A percentile compares a stretch with the other conserved stretches of the same genome.
Conservation (phyloP, 192 early-diverging fungal genomes). For the Mortierella alpina region DNA sequence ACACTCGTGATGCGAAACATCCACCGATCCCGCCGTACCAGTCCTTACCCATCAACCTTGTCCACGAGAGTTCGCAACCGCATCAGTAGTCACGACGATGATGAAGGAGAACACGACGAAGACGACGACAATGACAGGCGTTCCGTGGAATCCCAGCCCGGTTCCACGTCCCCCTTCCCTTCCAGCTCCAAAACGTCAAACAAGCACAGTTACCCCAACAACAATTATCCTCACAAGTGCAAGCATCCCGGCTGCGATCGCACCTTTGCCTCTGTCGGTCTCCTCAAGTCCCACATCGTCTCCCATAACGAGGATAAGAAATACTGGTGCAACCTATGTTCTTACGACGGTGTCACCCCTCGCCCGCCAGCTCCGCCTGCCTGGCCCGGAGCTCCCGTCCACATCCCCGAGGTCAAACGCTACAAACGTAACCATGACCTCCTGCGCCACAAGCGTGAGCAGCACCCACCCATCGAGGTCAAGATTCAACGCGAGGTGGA, state of each 20-base stretch:
- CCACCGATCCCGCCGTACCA: no score
- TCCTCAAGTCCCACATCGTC: slow-evolving; percentile 38
- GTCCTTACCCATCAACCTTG: no score
- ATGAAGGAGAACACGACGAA: not conserved
- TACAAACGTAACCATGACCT: slow-evolving; percentile 50
- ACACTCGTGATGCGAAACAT: no score
- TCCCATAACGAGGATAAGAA: slow-evolving; percentile 29
- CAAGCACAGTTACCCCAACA: not conserved
- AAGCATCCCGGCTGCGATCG: not conserved
- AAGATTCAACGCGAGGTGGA: slow-evolving; percentile 14
- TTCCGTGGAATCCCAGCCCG: no score
- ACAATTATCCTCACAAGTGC: not conserved
- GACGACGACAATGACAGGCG: not conserved
- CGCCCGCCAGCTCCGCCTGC: not conserved
- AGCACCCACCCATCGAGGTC: slow-evolving; percentile 35
- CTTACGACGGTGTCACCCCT: slow-evolving; percentile 10
- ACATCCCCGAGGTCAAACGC: slow-evolving; percentile 15
- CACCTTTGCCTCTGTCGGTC: slow-evolving; percentile 11
- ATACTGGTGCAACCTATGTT: slow-evolving; percentile 39
- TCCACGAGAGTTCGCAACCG: no score
- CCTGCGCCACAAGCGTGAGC: slow-evolving; percentile 41
- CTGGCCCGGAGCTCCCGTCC: not conserved
- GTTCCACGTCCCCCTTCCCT: no score
- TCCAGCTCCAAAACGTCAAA: not conserved
- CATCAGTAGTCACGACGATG: not conserved